These are phyloP conservation scores for Mediolabrus comicus DNA, from an alignment of 108 stramenopile genomes.

Conservation along the genomic window DNA sequence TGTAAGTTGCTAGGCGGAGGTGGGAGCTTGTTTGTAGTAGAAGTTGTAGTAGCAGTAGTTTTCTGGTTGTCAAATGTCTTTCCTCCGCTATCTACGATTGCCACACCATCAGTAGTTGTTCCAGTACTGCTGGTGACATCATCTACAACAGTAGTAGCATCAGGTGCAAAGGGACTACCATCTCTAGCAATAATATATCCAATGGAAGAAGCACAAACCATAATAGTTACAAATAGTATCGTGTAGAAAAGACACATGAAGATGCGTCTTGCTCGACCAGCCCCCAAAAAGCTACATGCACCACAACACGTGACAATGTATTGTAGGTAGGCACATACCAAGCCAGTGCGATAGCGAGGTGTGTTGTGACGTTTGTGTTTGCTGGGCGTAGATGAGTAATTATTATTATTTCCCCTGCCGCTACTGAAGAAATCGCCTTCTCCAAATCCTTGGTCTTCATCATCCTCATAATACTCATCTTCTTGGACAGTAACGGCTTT, in stretches of 20 bases:
- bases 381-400: not conserved
- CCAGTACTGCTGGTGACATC: not conserved
- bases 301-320: not conserved
- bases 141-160: not conserved
- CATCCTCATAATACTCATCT: not conserved
- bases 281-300: not conserved
- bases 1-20: conserved; percentile 16
- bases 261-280: not conserved
- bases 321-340: conserved; percentile 13
- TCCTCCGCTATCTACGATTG: not conserved
- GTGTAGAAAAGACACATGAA: conserved; percentile 4
- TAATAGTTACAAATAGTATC: conserved; percentile 7
- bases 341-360: conserved; percentile 4
- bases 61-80: not conserved
- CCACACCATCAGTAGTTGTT: not conserved
- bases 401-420: no score
- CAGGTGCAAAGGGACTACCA: conserved; percentile 14
- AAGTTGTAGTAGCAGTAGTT: not conserved
- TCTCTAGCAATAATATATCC: conserved; percentile 33
- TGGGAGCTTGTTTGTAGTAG: no score
- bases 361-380: not conserved
- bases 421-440: not conserved
- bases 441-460: not conserved
- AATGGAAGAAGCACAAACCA: conserved; percentile 27
- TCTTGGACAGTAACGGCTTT: conserved; percentile 1